Percentiles rank a stretch among this genome's conserved stretches.
Conservation (phyloP, 805 yeast genomes). For the Candida ortonii region DNA sequence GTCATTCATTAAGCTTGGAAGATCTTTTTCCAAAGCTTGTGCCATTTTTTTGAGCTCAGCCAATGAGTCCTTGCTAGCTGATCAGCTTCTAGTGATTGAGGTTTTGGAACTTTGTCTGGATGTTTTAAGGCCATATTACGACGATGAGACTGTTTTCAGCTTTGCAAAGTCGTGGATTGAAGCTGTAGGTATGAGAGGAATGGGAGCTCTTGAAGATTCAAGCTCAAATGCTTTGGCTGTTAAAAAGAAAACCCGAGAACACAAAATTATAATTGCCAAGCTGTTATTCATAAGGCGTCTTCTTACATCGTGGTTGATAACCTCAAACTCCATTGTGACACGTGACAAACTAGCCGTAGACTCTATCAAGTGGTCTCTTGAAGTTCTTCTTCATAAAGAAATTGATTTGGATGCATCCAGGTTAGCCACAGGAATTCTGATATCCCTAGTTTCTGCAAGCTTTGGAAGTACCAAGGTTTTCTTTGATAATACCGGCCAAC, state of each 20-base stretch:
- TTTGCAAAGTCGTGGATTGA: constrained; percentile 47
- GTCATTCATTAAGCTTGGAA: constrained; percentile 22
- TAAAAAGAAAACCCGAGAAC: constrained; percentile 47
- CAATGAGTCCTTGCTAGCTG: constrained; percentile 48
- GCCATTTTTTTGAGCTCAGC: constrained; percentile 46
- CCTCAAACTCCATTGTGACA: constrained; percentile 21
- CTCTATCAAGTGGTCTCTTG: constrained; percentile 55
- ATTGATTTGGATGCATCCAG: constrained; percentile 58
- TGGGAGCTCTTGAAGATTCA: constrained; percentile 40
- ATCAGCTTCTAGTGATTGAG: constrained; percentile 63
- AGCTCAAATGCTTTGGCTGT: constrained; percentile 27
- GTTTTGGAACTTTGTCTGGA: constrained; percentile 54
- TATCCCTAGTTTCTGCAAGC: constrained; percentile 41
- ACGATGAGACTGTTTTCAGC: constrained; percentile 38
- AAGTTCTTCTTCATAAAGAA: constrained; percentile 48
- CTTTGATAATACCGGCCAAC: constrained; percentile 32
- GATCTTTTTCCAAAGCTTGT: constrained; percentile 32
- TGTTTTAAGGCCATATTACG: constrained; percentile 39
- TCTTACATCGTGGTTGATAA: constrained; percentile 39
- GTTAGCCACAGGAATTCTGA: constrained; percentile 57
- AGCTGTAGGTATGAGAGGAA: constrained; percentile 55
- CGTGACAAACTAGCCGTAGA: constrained; percentile 42
- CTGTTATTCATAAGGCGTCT: constrained; percentile 59
- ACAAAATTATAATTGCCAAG: constrained; percentile 54
- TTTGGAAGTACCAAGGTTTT: constrained; percentile 25